phyloP scores from a whole-genome alignment of 805 yeast species.

The Candida corydali region DNA sequence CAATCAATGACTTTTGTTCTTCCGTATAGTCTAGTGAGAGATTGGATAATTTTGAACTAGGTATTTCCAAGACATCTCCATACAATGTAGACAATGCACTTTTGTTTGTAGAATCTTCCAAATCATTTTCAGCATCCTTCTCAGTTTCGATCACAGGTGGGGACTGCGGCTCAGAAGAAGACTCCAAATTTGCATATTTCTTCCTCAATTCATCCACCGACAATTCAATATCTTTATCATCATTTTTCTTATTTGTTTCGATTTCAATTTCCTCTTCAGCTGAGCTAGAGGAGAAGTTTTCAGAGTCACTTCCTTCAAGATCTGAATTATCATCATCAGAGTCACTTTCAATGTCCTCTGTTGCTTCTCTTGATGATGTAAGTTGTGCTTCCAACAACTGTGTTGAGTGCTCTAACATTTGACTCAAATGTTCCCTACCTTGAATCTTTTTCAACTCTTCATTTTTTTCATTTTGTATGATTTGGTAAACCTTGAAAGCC shows the following conservation, averaged over 20 bases:
- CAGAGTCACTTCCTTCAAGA: constrained; percentile 21
- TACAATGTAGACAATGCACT: constrained; percentile 14
- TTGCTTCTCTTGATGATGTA: constrained; percentile 27
- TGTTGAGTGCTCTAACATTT: constrained; percentile 88
- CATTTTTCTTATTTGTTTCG: constrained; percentile 16
- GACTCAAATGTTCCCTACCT: constrained; percentile 83
- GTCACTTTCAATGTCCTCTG: constrained; percentile 23
- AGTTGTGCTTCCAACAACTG: constrained; percentile 84
- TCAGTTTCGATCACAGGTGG: constrained; percentile 12
- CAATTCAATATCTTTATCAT: constrained; percentile 44
- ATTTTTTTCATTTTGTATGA: constrained; percentile 69
- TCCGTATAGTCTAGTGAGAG: constrained; percentile 20
- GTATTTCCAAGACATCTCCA: constrained; percentile 11
- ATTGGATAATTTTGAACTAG: not conserved
- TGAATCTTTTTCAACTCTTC: constrained; percentile 75
- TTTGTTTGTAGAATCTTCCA: constrained; percentile 8
- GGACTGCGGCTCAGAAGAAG: constrained; percentile 9
- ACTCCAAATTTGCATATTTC: constrained; percentile 49
- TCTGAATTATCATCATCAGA: constrained; percentile 13
- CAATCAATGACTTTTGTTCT: constrained; percentile 28
- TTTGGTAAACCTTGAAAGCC: constrained; percentile 77
- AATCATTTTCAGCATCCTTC: constrained; percentile 10
- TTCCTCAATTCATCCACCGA: constrained; percentile 52
- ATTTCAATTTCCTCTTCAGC: constrained; percentile 19
- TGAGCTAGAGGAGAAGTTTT: constrained; percentile 12